phyloP scores from a whole-genome alignment of 2,329 filamentous ascomycete genomes.

The Didymellaceae sp. region DNA sequence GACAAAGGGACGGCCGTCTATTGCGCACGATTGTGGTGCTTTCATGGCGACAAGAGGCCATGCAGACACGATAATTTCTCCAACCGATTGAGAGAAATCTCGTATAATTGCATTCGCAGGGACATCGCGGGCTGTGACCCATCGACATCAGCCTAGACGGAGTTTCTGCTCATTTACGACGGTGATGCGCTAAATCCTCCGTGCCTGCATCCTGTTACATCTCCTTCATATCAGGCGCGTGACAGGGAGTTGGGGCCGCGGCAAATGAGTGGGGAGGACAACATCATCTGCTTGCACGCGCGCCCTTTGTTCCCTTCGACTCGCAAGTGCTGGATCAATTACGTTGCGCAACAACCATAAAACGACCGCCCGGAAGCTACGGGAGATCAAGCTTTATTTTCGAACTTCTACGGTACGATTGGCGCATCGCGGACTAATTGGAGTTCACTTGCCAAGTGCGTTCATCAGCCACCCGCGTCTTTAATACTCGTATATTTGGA shows the following conservation, averaged over 20 bases:
- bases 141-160: neutral
- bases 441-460: slow-evolving; percentile 5
- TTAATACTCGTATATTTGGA: neutral
- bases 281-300: neutral
- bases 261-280: slow-evolving; percentile 1
- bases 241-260: neutral
- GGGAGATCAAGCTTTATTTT: slow-evolving; percentile 9
- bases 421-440: slow-evolving; percentile 2
- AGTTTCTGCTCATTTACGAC: neutral
- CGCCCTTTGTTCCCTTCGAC: neutral
- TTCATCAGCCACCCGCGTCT: slow-evolving; percentile 9
- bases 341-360: neutral
- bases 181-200: neutral
- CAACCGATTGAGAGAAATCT: too few relatives aligned
- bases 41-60: neutral
- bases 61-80: neutral
- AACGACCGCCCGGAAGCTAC: neutral
- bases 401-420: slow-evolving; percentile 4
- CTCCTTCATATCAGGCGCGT: neutral
- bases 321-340: neutral
- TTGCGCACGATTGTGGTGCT: neutral
- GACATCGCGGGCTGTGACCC: too few relatives aligned
- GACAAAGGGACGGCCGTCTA: slow-evolving; percentile 2
- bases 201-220: slow-evolving; percentile 1
- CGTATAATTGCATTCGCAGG: too few relatives aligned